Percentiles rank a stretch among this genome's conserved stretches.
Evolutionary conservation across 2,329 filamentous ascomycete species (phyloP).

Genomic region (Alternaria sp.): DNA sequence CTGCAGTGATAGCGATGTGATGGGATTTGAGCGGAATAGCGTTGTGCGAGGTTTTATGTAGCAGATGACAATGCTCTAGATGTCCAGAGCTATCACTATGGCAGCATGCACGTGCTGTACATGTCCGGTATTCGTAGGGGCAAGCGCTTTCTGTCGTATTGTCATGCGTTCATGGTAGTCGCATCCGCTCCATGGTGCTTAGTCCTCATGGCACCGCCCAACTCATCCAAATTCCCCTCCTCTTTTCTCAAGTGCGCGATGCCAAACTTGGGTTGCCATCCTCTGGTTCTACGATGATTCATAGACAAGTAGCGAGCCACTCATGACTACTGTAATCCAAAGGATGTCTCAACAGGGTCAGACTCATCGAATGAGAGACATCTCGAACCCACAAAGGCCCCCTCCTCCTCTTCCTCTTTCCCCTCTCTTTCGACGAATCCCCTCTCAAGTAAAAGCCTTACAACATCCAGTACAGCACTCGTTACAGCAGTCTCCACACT

Average conservation of each 20-base stretch:
- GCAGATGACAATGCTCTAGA: background rate
- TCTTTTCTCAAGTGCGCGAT: background rate
- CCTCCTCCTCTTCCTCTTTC: background rate
- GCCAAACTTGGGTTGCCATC: background rate
- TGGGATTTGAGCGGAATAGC: background rate
- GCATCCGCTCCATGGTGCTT: background rate
- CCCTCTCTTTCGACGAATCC: background rate
- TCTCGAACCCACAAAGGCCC: background rate
- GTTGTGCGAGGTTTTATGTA: background rate
- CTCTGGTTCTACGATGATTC: constrained; percentile 1
- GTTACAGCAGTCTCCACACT: constrained; percentile 6
- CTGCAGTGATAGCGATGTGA: background rate
- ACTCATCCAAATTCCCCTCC: background rate
- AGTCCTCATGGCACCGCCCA: background rate
- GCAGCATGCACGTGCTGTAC: background rate
- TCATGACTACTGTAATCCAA: background rate
- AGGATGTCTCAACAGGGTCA: background rate
- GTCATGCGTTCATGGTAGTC: background rate
- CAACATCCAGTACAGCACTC: constrained; percentile 2
- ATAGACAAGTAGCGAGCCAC: background rate
- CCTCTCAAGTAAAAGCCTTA: background rate
- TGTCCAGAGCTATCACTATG: background rate
- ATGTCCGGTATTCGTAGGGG: background rate
- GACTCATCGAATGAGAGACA: background rate
- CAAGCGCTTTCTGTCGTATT: background rate